Base-by-base conservation (phyloP, 1,284 basidiomycete species). In the Malassezia slooffiae region DNA sequence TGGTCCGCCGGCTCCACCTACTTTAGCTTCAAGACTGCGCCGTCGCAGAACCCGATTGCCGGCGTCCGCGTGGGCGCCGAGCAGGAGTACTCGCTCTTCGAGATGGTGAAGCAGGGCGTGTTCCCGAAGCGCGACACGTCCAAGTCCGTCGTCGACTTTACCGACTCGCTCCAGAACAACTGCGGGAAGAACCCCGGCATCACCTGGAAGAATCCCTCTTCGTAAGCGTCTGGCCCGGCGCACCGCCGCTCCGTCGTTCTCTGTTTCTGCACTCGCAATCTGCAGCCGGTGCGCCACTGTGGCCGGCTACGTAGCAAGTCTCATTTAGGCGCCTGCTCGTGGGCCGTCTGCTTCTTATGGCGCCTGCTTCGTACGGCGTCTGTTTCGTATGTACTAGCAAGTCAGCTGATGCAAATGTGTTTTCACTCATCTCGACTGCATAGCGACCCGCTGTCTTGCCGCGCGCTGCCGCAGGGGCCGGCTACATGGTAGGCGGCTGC, bases 1-100 rank as follows among this genome's bases (percentile, higher is more conserved):
- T 63, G 62, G 60, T 63, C 60, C 4, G 64, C 54, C 12, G 64
- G 64, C 12, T 55, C 55, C n/a, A 46, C 59, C 22, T 67, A 65
- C 36, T 67, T 61, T 60, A 63, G 57, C 33, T 65, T 57, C 43
- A 62, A 62, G 36, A 43, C 54, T 7, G 52, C 50, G 27, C 33
- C 51, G 24, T 51, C 56, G 1, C 42, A 32, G 9, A 48, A 41
- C 23, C 58, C 35, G 9, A 42, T 60, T 3, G 33, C 51, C 3
- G 55, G 57, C 1, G 19, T 50, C 12, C 13, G 43, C 2, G 23
- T 33, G 23, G 15, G 32, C 11, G 19, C 60, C 23, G 55, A 51
- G 52, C 22, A 45, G 31, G 39, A 50, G 28, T 67, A 63, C 50
- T 55, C 52, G 10, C 47, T 53, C 20, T 33, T 58, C 7, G 57